Base-by-base conservation (phyloP, 2,329 filamentous ascomycete species). In the Apiospora rasikravindrae region DNA sequence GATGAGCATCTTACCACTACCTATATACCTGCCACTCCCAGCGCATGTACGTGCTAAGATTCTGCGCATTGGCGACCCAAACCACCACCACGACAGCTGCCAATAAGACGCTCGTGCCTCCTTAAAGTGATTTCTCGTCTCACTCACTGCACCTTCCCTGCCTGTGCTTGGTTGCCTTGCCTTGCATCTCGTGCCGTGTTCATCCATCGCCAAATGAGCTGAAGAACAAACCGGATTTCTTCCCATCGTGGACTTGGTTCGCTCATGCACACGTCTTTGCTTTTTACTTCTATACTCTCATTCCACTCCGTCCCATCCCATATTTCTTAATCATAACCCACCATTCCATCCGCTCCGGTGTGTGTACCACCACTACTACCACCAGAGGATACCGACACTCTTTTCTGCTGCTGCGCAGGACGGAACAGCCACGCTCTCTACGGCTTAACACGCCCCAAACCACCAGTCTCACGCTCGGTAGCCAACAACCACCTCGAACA, bases 241-340 rank as follows among this genome's bases (percentile, higher is more conserved):
- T 64, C 57, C 57, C 57, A 64, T 64, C 57, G 57, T 64, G 57
- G 57, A 64, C 57, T 64, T 64, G 33, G 57, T 64, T 68, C 67
- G 67, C 42, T 68, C 42, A 68, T 68, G 45, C 67, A 68, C 67
- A 68, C 45, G 40, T n/a, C 24, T 26, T 45, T 49, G 67, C 67
- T 68, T 68, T 47, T 22, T 47, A 10, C 45, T 45, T 68, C 67
- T 68, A 64, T 64, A n/a, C 57, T n/a, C 57, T 64, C 57, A 22
- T 64, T 64, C 33, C 37, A 19, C 57, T 40, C 53, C 29, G 19
- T 61, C 57, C 33, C 29, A 64, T n/a, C 33, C 2, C 57, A 24
- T 64, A 64, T 33, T 64, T 64, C 57, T 64, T 64, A 64, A 64
- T 64, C 57, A 64, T 64, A 29, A 37, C 22, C 33, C 57, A 40